Evolutionary conservation across 2,329 filamentous ascomycete species (phyloP).

Genomic region (Alternaria hordeiaustralica): DNA sequence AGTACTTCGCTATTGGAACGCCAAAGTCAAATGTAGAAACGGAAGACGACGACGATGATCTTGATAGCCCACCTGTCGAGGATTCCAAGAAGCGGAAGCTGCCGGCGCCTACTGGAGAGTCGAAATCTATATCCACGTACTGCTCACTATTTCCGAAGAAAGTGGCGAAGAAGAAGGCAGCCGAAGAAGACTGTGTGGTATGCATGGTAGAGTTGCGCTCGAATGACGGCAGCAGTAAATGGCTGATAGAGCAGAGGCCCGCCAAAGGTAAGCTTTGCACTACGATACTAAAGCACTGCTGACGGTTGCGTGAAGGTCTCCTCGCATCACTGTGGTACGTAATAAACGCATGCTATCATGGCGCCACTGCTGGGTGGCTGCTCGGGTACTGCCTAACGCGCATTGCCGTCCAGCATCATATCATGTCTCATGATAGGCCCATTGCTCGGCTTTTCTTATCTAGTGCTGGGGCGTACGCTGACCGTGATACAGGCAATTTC

Average conservation of each 20-base stretch:
- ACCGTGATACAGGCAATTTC: slow-evolving; percentile 40
- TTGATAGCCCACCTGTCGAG: not conserved
- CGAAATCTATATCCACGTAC: slow-evolving; percentile 30
- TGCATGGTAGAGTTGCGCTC: slow-evolving; percentile 36
- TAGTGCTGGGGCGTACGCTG: slow-evolving; percentile 8
- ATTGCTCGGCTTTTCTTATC: not conserved
- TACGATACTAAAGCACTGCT: not conserved
- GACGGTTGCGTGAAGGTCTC: slow-evolving; percentile 19
- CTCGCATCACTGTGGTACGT: slow-evolving; percentile 38
- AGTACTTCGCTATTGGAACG: slow-evolving; percentile 36
- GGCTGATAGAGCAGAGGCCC: slow-evolving; percentile 46
- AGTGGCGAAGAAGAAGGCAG: slow-evolving; percentile 41
- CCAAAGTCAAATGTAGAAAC: slow-evolving; percentile 18
- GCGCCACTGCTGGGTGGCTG: not conserved
- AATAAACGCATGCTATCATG: not conserved
- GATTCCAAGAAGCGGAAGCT: slow-evolving; percentile 35
- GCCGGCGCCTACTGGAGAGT: slow-evolving; percentile 2
- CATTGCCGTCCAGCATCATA: not conserved
- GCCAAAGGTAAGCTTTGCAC: slow-evolving; percentile 36
- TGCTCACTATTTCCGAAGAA: slow-evolving; percentile 47
- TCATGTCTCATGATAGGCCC: slow-evolving; percentile 4
- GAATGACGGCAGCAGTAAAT: slow-evolving; percentile 27
- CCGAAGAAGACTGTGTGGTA: slow-evolving; percentile 43
- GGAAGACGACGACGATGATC: slow-evolving; percentile 9
- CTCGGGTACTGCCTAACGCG: not conserved